Percentiles rank a stretch among this genome's conserved stretches.
These are phyloP conservation scores for Saccharomycopsis lassenensis DNA, from an alignment of 805 yeast species.

Conservation along the genomic window DNA sequence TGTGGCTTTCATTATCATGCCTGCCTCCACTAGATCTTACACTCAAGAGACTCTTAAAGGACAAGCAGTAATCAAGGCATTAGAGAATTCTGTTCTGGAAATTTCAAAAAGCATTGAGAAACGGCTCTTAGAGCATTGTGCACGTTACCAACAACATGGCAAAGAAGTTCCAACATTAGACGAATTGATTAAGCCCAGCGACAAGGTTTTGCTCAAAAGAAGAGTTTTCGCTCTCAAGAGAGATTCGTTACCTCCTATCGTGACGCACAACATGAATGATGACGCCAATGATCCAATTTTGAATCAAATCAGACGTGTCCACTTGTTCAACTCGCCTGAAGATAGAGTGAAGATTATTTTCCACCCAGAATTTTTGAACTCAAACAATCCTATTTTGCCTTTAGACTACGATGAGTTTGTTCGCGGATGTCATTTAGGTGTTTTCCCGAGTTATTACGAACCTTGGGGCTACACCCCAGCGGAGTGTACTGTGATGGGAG, in stretches of 20 bases:
- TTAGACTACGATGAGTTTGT: constrained; percentile 96
- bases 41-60: constrained; percentile 94
- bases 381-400: constrained; percentile 87
- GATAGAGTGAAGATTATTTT: constrained; percentile 92
- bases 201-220: constrained; percentile 79
- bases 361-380: constrained; percentile 95
- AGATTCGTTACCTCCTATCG: constrained; percentile 85
- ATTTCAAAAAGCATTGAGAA: constrained; percentile 81
- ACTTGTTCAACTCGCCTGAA: constrained; percentile 76
- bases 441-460: constrained; percentile 95
- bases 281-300: constrained; percentile 86
- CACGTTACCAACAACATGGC: constrained; percentile 46
- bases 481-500: constrained; percentile 99
- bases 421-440: constrained; percentile 96
- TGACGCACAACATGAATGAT: constrained; percentile 93
- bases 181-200: constrained; percentile 77
- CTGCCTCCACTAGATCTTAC: constrained; percentile 87
- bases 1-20: constrained; percentile 97
- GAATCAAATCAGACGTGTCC: constrained; percentile 84
- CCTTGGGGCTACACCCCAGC: constrained; percentile 99
- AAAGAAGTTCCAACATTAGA: constrained; percentile 69
- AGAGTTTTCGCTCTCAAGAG: constrained; percentile 89
- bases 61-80: constrained; percentile 88
- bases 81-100: constrained; percentile 80
- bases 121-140: constrained; percentile 83